phyloP scores from a whole-genome alignment of 2,329 filamentous ascomycete species.

The Aspergillus hortae region DNA sequence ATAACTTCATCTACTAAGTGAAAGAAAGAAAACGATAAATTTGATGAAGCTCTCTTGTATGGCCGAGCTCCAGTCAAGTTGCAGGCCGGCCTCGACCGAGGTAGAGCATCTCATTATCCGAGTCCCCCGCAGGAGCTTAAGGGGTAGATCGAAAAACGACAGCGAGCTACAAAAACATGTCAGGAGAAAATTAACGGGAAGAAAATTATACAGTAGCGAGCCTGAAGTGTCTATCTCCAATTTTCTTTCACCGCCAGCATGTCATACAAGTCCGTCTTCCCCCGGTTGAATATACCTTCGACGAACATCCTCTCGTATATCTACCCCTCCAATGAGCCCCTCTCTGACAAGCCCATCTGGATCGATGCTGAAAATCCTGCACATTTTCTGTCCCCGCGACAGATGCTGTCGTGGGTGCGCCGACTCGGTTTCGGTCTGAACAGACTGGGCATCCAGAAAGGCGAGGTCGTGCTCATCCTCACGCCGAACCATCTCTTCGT shows the following conservation, averaged over 20 bases:
- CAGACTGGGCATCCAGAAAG: background rate
- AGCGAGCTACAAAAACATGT: background rate
- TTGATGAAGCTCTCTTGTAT: background rate
- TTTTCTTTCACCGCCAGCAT: background rate
- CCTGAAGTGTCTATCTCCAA: too few relatives aligned
- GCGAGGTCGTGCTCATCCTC: conserved; percentile 8
- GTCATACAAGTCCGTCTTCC: conserved; percentile 5
- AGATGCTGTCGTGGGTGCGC: conserved; percentile 8
- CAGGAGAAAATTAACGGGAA: background rate
- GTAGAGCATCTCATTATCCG: background rate
- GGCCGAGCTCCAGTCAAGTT: background rate
- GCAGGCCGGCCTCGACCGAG: background rate
- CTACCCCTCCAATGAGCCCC: conserved; percentile 7
- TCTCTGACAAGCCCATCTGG: conserved; percentile 9
- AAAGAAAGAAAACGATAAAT: background rate
- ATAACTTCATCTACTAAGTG: background rate
- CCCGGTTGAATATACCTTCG: conserved; percentile 3
- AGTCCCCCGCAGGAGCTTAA: background rate
- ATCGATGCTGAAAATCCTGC: conserved; percentile 8
- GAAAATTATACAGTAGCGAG: background rate
- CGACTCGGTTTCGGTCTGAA: conserved; percentile 9
- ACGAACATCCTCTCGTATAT: conserved; percentile 11
- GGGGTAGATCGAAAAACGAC: background rate
- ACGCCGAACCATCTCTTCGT: conserved; percentile 12
- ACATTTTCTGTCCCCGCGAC: conserved; percentile 7